A percentile compares a stretch with the other conserved stretches of the same genome.
phyloP scores from a whole-genome alignment of 345 rosid genomes.

The Tarenaya hassleriana region DNA sequence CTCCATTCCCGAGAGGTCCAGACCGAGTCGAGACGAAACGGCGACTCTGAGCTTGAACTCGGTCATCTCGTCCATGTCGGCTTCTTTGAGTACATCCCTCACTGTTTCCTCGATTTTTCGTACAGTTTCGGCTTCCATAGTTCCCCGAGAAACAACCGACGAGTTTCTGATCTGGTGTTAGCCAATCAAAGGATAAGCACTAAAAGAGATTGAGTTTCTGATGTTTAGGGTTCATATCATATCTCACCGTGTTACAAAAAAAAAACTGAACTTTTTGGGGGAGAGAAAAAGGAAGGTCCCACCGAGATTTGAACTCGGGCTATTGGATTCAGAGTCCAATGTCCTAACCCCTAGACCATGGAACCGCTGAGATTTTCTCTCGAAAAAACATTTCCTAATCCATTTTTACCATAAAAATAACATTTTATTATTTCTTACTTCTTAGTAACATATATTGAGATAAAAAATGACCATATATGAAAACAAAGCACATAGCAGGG shows the following conservation, averaged over 20 bases:
- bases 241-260: not conserved
- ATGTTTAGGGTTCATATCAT: conserved; percentile 21
- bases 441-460: not conserved
- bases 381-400: too few relatives aligned
- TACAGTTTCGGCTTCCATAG: conserved; percentile 33
- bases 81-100: conserved; percentile 39
- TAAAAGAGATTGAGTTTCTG: not conserved
- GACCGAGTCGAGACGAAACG: conserved; percentile 48
- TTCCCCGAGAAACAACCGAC: not conserved
- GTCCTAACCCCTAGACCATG: conserved; percentile 97
- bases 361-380: conserved; percentile 23
- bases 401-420: too few relatives aligned
- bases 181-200: not conserved
- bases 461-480: too few relatives aligned
- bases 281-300: conserved; percentile 39
- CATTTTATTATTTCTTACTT: not conserved
- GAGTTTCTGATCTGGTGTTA: too few relatives aligned
- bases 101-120: conserved; percentile 54
- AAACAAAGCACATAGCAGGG: too few relatives aligned
- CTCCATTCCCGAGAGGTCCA: conserved; percentile 42
- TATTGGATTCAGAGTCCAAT: conserved; percentile 95
- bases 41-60: conserved; percentile 64
- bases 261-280: not conserved
- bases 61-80: conserved; percentile 57
- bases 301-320: conserved; percentile 99